These are phyloP conservation scores for Populus pruinosa DNA, from an alignment of 345 rosid genomes.

Conservation along the genomic window DNA sequence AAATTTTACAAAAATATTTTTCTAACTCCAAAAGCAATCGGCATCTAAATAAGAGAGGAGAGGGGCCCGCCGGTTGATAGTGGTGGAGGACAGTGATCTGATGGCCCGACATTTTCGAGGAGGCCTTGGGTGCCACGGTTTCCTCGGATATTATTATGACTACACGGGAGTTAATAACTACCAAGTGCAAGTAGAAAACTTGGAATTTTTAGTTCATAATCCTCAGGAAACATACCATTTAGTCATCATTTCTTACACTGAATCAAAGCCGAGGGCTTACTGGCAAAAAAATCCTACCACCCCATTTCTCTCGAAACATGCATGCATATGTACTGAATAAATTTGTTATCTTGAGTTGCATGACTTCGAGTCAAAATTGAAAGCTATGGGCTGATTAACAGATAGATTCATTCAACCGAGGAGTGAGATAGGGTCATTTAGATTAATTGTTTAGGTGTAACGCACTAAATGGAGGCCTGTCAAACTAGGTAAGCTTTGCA, in stretches of 20 bases:
- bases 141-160: too few relatives aligned
- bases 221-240: background rate
- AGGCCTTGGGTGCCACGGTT: too few relatives aligned
- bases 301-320: background rate
- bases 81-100: too few relatives aligned
- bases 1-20: too few relatives aligned
- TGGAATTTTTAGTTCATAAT: too few relatives aligned
- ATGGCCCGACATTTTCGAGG: too few relatives aligned
- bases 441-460: conserved; percentile 17
- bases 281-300: background rate
- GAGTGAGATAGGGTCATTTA: conserved; percentile 1
- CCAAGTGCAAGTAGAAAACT: too few relatives aligned
- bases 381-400: conserved; percentile 11
- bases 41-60: too few relatives aligned
- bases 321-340: background rate
- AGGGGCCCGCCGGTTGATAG: too few relatives aligned
- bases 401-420: background rate
- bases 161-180: too few relatives aligned
- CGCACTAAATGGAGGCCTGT: conserved; percentile 26
- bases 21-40: too few relatives aligned
- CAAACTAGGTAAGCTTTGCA: conserved; percentile 3
- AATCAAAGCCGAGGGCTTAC: background rate
- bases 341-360: too few relatives aligned
- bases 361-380: background rate
- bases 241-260: background rate